These are phyloP conservation scores for Ciborinia camelliae DNA, from an alignment of 2,329 filamentous ascomycete genomes.

Conservation along the genomic window DNA sequence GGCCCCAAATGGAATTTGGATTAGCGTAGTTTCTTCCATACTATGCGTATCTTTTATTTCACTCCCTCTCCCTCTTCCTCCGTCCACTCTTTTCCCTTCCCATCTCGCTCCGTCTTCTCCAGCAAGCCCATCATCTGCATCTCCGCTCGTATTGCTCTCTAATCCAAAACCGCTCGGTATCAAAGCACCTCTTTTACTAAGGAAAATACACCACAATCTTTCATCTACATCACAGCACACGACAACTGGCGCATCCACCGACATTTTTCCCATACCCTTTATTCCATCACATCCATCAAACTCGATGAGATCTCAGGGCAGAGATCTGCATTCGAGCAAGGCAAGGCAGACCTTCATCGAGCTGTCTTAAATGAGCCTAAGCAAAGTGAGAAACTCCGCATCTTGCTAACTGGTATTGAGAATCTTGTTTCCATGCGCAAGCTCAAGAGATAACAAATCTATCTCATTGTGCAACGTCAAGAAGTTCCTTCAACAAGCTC, in stretches of 20 bases:
- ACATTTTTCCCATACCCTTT: slow-evolving; percentile 48
- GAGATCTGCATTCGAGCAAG: slow-evolving; percentile 46
- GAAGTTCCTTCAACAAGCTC: slow-evolving; percentile 50
- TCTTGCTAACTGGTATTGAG: slow-evolving; percentile 40
- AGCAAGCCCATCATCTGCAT: background rate
- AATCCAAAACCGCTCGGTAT: background rate
- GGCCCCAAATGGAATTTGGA: background rate
- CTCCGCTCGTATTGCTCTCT: background rate
- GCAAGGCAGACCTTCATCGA: slow-evolving; percentile 44
- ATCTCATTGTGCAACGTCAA: slow-evolving; percentile 41
- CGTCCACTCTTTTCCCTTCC: background rate
- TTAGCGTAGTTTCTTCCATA: background rate
- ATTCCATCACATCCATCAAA: slow-evolving; percentile 54
- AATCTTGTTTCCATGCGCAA: slow-evolving; percentile 37
- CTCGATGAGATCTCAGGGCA: slow-evolving; percentile 52
- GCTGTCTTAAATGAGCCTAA: slow-evolving; percentile 33
- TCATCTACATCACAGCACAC: background rate
- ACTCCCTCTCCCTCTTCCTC: background rate
- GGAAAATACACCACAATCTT: background rate
- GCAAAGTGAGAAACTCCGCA: slow-evolving; percentile 36
- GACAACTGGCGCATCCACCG: slow-evolving; percentile 38
- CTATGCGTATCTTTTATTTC: background rate
- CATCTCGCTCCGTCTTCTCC: background rate
- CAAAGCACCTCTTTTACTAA: background rate
- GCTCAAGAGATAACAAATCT: slow-evolving; percentile 24